Percentiles rank a stretch among this genome's conserved stretches.
Evolutionary conservation across 805 yeast species (phyloP).

Genomic region (Candida pini): DNA sequence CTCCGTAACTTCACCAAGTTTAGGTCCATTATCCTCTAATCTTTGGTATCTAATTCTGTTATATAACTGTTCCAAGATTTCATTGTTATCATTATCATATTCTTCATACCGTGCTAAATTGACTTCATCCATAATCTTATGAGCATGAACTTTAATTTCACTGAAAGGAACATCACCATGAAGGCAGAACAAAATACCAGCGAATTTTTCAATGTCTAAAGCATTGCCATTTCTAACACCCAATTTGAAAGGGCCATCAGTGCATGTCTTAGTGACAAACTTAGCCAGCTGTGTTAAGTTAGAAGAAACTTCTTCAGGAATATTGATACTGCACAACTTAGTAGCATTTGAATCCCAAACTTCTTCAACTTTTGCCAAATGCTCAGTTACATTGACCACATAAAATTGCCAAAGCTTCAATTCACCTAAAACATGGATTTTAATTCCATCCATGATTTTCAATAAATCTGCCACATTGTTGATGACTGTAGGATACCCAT

Average conservation of each 20-base stretch:
- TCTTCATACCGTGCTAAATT: conserved; percentile 65
- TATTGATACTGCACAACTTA: conserved; percentile 24
- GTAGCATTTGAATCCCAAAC: conserved; percentile 27
- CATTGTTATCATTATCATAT: conserved; percentile 68
- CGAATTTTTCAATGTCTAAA: conserved; percentile 46
- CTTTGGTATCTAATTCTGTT: conserved; percentile 75
- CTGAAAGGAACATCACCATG: conserved; percentile 30
- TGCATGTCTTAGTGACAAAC: conserved; percentile 40
- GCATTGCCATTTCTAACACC: conserved; percentile 47
- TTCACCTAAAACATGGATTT: conserved; percentile 57
- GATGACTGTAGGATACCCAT: conserved; percentile 59
- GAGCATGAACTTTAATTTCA: conserved; percentile 35
- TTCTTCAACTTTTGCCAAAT: conserved; percentile 34
- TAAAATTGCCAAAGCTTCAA: conserved; percentile 86
- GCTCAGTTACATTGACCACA: conserved; percentile 51
- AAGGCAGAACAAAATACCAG: conserved; percentile 41
- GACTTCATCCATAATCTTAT: conserved; percentile 63
- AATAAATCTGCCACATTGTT: conserved; percentile 48
- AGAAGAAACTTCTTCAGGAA: conserved; percentile 39
- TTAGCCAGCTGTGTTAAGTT: conserved; percentile 45
- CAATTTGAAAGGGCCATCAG: conserved; percentile 37
- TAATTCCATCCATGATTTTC: conserved; percentile 60
- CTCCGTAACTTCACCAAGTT: conserved; percentile 57
- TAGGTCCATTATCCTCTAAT: conserved; percentile 78
- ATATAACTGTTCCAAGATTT: conserved; percentile 62